Evolutionary conservation across 108 stramenopile genomes (phyloP).

Genomic region (Cylindrotheca fusiformis): DNA sequence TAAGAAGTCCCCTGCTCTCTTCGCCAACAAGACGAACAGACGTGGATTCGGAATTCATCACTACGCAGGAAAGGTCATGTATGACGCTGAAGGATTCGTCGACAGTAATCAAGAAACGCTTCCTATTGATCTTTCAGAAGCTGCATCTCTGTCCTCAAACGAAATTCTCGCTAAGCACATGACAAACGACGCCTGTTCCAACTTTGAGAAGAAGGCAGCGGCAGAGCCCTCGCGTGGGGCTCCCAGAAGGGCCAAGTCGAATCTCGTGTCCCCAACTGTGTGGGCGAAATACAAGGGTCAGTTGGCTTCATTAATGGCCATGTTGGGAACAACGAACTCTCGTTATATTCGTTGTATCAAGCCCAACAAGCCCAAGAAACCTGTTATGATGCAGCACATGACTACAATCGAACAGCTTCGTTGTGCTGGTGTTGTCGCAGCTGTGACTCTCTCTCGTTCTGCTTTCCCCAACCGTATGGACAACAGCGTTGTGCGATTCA

Average conservation of each 20-base stretch:
- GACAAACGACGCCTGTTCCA: conserved; percentile 21
- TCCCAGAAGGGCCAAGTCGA: conserved; percentile 52
- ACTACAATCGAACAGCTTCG: conserved; percentile 91
- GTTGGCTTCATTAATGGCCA: conserved; percentile 59
- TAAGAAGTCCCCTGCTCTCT: conserved; percentile 56
- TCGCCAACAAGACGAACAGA: conserved; percentile 47
- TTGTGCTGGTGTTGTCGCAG: conserved; percentile 94
- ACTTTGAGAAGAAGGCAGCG: conserved; percentile 28
- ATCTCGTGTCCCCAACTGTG: conserved; percentile 60
- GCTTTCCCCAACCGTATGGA: conserved; percentile 93
- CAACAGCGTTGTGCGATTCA: conserved; percentile 74
- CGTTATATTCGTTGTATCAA: conserved; percentile 89
- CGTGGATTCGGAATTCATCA: conserved; percentile 89
- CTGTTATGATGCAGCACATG: conserved; percentile 76
- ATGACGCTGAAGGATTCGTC: conserved; percentile 84
- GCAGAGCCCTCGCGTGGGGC: conserved; percentile 19
- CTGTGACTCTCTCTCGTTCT: conserved; percentile 85
- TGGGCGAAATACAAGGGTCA: conserved; percentile 81
- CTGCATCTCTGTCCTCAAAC: conserved; percentile 49
- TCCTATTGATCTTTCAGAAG: conserved; percentile 64
- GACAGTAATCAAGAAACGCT: conserved; percentile 85
- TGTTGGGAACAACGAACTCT: conserved; percentile 69
- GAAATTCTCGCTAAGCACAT: conserved; percentile 53
- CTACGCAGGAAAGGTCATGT: conserved; percentile 92
- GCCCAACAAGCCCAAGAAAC: conserved; percentile 76